Conservation (phyloP, 164 flowering plant genomes). For the Cinnamomum chago region DNA sequence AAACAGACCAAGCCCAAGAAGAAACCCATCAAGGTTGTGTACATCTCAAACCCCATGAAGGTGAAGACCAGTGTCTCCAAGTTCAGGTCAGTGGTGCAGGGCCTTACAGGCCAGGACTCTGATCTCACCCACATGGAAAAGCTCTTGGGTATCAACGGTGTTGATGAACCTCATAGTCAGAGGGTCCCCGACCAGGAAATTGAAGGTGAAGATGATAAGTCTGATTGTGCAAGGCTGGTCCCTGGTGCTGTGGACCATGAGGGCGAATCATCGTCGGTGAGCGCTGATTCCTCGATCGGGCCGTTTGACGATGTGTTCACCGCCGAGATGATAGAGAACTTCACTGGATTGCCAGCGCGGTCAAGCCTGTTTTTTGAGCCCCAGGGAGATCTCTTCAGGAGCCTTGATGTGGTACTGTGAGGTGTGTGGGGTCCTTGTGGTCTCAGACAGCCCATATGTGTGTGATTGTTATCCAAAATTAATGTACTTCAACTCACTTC, state of each 20-base stretch:
- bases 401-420: neutral
- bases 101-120: conserved; percentile 55
- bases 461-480: neutral
- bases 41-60: conserved; percentile 79
- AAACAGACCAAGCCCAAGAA: conserved; percentile 8
- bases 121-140: neutral
- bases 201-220: neutral
- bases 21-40: conserved; percentile 54
- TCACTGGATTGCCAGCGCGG: neutral
- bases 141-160: neutral
- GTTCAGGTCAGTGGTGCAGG: conserved; percentile 70
- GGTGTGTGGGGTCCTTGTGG: neutral
- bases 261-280: neutral
- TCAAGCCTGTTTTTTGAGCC: neutral
- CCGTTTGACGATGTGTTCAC: conserved; percentile 26
- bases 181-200: conserved; percentile 4
- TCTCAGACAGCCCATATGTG: neutral
- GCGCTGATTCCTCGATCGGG: conserved; percentile 8
- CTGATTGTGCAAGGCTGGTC: neutral
- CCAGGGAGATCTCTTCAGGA: neutral
- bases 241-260: neutral
- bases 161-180: neutral
- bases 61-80: conserved; percentile 58
- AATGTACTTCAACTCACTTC: too few relatives aligned
- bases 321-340: conserved; percentile 18